Conservation (phyloP, 2,329 filamentous ascomycete genomes). For the Fusarium brachygibbosum region DNA sequence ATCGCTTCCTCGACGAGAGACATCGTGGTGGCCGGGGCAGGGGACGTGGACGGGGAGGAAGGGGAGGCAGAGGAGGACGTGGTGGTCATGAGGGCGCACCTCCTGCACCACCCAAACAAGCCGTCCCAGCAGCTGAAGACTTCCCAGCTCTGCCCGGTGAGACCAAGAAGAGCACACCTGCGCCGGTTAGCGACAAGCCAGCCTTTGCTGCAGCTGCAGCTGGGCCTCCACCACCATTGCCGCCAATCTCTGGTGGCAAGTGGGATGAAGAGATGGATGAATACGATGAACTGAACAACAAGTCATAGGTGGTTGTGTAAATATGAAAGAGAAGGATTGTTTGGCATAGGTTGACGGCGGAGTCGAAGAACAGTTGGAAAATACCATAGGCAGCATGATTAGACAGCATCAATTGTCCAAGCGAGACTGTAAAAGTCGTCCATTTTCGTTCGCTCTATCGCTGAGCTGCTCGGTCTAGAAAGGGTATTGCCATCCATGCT, state of each 20-base stretch:
- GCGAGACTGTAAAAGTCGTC: conserved; percentile 41
- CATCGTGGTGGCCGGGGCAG: conserved; percentile 52
- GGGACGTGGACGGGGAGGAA: conserved; percentile 53
- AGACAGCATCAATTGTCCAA: conserved; percentile 39
- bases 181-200: conserved; percentile 35
- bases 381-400: conserved; percentile 45
- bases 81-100: conserved; percentile 46
- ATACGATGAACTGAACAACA: conserved; percentile 57
- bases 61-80: conserved; percentile 53
- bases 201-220: conserved; percentile 52
- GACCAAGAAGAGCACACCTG: conserved; percentile 42
- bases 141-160: conserved; percentile 55
- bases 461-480: conserved; percentile 35
- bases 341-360: conserved; percentile 6
- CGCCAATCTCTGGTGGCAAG: conserved; percentile 55
- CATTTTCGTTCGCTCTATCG: conserved; percentile 10
- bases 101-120: conserved; percentile 41
- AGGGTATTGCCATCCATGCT: conserved; percentile 45
- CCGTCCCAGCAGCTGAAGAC: conserved; percentile 51
- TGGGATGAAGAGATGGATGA: conserved; percentile 73
- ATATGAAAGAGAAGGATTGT: conserved; percentile 10
- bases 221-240: conserved; percentile 46
- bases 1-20: conserved; percentile 56
- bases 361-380: conserved; percentile 32
- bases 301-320: conserved; percentile 20